Conservation (phyloP, 179 eudicot species). For the Silene coronaria region DNA sequence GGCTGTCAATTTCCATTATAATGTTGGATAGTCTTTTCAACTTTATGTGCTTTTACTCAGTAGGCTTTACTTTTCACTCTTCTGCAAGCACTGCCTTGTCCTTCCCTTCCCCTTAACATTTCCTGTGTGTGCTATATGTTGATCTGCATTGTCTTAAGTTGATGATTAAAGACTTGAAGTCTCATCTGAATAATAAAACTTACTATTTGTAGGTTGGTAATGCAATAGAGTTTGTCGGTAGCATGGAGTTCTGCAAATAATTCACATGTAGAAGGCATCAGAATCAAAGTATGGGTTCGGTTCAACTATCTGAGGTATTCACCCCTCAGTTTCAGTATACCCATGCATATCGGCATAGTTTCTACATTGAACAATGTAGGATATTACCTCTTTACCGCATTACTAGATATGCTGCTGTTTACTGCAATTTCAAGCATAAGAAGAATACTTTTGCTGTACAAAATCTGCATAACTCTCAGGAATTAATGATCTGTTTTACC, state of each 20-base stretch:
- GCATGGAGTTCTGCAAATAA: conserved; percentile 8
- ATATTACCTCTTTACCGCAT: conserved; percentile 7
- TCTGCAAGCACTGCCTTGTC: too few relatives aligned
- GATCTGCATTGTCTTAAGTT: background rate
- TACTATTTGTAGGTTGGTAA: conserved; percentile 1
- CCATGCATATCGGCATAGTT: background rate
- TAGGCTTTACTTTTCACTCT: too few relatives aligned
- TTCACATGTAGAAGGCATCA: conserved; percentile 1
- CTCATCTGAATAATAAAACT: background rate
- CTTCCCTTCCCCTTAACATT: too few relatives aligned
- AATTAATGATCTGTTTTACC: background rate
- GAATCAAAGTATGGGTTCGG: conserved; percentile 9
- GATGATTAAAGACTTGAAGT: background rate
- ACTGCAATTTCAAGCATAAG: conserved; percentile 15
- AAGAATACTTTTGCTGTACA: conserved; percentile 8
- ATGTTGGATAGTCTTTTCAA: too few relatives aligned
- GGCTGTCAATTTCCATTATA: too few relatives aligned
- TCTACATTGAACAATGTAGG: conserved; percentile 10
- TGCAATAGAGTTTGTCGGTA: background rate
- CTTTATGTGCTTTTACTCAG: too few relatives aligned
- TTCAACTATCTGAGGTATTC: conserved; percentile 10
- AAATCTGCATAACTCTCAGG: conserved; percentile 6
- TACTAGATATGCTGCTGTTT: conserved; percentile 8
- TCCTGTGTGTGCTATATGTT: background rate
- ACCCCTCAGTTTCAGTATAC: conserved; percentile 16